Evolutionary conservation across 495 filamentous ascomycete species (phyloP).

Genomic region (Penicillium herquei): DNA sequence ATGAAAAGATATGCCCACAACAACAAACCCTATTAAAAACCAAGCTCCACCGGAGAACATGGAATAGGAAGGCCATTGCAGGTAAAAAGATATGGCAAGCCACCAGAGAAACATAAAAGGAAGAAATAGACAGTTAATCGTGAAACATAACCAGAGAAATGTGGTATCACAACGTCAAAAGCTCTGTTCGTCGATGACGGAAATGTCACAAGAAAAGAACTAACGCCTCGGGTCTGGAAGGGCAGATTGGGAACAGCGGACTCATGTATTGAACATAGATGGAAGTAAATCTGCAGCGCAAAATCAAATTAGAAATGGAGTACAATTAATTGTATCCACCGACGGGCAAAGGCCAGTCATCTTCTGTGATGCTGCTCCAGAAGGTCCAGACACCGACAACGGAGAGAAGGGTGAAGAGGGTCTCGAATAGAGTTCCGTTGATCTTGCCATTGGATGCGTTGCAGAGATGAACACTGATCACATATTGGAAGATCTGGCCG

Average conservation of each 20-base stretch:
- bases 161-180: slow-evolving; percentile 33
- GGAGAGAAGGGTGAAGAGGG: slow-evolving; percentile 81
- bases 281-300: slow-evolving; percentile 13
- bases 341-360: slow-evolving; percentile 86
- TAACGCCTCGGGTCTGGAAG: slow-evolving; percentile 1
- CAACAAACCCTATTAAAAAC: not conserved
- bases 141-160: slow-evolving; percentile 30
- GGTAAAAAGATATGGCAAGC: slow-evolving; percentile 12
- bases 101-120: slow-evolving; percentile 1
- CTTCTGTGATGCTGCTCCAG: slow-evolving; percentile 99
- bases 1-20: slow-evolving; percentile 10
- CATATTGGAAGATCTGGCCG: slow-evolving; percentile 93
- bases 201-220: slow-evolving; percentile 16
- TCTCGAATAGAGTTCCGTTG: slow-evolving; percentile 91
- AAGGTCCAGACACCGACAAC: slow-evolving; percentile 87
- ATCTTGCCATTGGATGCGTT: slow-evolving; percentile 77
- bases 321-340: slow-evolving; percentile 45
- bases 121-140: slow-evolving; percentile 21
- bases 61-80: too few species aligned
- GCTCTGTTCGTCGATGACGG: slow-evolving; percentile 19
- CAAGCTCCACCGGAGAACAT: too few species aligned
- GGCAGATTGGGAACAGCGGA: slow-evolving; percentile 7
- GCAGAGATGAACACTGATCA: slow-evolving; percentile 89
- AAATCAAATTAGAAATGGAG: slow-evolving; percentile 6
- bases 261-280: slow-evolving; percentile 21